Evolutionary conservation across 306 rosid genomes (phyloP), one percentile per base, ranked within the genome.

Genomic region (Bauhinia variegata): DNA sequence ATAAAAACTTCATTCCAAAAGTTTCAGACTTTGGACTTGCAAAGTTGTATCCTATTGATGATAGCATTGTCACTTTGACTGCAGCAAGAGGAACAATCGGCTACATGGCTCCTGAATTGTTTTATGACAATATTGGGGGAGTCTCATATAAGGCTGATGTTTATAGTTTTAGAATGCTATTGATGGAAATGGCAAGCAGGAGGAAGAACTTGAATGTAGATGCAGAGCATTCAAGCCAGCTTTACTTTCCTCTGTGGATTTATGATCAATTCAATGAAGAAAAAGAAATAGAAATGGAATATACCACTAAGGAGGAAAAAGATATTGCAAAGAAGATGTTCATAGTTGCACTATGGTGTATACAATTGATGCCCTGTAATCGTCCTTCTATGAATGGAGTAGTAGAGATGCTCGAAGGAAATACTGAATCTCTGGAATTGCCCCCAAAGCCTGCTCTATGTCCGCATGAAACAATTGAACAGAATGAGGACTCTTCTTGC

Each of bases 281-380:
- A 10, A 68, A 44, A 0, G 46, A 56, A 37, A 42, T 53, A 15
- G 43, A 69, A 7, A 38, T 77, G 5, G 65, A 39, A 47, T 64
- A 54, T 58, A 72, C 8, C 0, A 14, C 54, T 0, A 42, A 53
- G 6, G 11, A 65, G 0, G 82, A 77, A 0, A 60, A 32, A 14
- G 30, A 8, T 9, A 2, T 49, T 12, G 67, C 8, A 14, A 73
- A 54, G 69, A 60, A 65, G 46, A 70, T 81, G 80, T 12, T 73
- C 11, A 11, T 69, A n/a, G 80, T 73, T 2, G 76, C 79, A 4
- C 48, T 78, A 28, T 73, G 75, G 66, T 65, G 82, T 69, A 71
- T 65, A 58, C 60, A 77, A 0, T 14, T 71, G 44, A 65, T 33
- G 13, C 70, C 82, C 0, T 10, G 1, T 0, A 44, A 78, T 8